These are phyloP conservation scores for Vachellia pachyceras DNA, from an alignment of 306 rosid species.

Conservation along the genomic window DNA sequence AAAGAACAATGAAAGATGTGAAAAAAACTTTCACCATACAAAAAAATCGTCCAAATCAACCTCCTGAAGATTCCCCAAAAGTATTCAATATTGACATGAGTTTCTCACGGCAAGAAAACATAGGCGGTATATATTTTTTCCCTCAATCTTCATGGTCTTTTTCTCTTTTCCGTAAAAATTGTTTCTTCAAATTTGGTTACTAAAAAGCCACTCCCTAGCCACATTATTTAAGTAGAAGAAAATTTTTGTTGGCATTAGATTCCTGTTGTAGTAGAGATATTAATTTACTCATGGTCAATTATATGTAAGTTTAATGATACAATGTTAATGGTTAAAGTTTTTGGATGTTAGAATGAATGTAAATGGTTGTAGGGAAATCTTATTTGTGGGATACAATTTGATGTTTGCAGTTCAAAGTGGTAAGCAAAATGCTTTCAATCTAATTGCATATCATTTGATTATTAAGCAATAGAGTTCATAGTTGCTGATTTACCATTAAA, in stretches of 20 bases:
- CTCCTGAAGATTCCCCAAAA: constrained; percentile 48
- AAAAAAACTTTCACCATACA: constrained; percentile 45
- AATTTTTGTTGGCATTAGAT: constrained; percentile 10
- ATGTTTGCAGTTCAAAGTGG: too few relatives aligned
- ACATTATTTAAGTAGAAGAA: constrained; percentile 13
- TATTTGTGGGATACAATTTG: too few relatives aligned
- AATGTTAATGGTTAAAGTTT: too few relatives aligned
- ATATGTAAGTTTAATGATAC: too few relatives aligned
- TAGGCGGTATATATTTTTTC: constrained; percentile 55
- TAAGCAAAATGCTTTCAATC: too few relatives aligned
- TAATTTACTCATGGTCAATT: too few relatives aligned
- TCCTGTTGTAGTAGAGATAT: neutral
- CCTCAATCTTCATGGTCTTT: constrained; percentile 14
- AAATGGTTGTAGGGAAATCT: too few relatives aligned
- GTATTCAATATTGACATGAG: constrained; percentile 45
- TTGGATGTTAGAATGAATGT: too few relatives aligned
- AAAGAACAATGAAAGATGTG: constrained; percentile 41
- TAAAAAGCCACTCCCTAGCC: constrained; percentile 1
- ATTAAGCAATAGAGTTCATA: too few relatives aligned
- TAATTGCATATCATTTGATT: too few relatives aligned
- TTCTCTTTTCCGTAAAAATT: constrained; percentile 18
- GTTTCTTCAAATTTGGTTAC: neutral
- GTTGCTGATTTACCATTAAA: too few relatives aligned
- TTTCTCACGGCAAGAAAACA: constrained; percentile 38
- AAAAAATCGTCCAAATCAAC: constrained; percentile 57